These are phyloP conservation scores for Coemansia sp. DNA, from an alignment of 192 early-diverging fungal genomes.

Conservation along the genomic window DNA sequence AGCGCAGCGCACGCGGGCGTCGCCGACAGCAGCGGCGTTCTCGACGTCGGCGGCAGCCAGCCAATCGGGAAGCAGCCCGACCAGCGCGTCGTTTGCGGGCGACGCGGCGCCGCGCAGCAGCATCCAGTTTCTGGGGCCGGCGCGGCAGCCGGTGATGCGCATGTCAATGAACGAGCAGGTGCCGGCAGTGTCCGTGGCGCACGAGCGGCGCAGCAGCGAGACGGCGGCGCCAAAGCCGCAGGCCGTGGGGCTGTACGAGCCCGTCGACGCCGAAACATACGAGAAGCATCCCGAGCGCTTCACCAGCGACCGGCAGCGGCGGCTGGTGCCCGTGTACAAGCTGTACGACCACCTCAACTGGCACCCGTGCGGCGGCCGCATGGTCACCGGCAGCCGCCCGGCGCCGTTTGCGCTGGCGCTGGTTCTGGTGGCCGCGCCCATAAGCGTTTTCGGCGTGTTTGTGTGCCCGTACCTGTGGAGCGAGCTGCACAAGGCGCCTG, in stretches of 20 bases:
- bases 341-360: slow-evolving; percentile 52
- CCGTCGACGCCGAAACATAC: slow-evolving; percentile 23
- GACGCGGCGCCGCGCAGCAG: slow-evolving; percentile 12
- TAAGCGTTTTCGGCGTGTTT: slow-evolving; percentile 57
- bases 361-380: slow-evolving; percentile 61
- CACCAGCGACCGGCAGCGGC: slow-evolving; percentile 35
- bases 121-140: slow-evolving; percentile 47
- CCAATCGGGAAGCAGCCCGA: not conserved
- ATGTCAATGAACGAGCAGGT: slow-evolving; percentile 42
- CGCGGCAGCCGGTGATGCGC: slow-evolving; percentile 30
- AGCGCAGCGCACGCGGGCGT: not conserved
- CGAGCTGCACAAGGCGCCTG: slow-evolving; percentile 56
- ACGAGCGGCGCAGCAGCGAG: slow-evolving; percentile 10
- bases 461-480: slow-evolving; percentile 67
- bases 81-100: slow-evolving; percentile 1
- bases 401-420: slow-evolving; percentile 62
- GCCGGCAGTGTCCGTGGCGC: slow-evolving; percentile 8
- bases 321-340: slow-evolving; percentile 41
- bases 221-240: slow-evolving; percentile 9
- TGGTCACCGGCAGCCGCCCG: slow-evolving; percentile 62
- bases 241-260: slow-evolving; percentile 37
- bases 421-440: slow-evolving; percentile 55
- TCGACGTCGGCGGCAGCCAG: not conserved
- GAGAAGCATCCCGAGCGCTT: slow-evolving; percentile 29
- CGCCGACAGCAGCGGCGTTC: not conserved